Base-by-base conservation (phyloP, 2,329 filamentous ascomycete genomes). In the Biscogniauxia marginata region DNA sequence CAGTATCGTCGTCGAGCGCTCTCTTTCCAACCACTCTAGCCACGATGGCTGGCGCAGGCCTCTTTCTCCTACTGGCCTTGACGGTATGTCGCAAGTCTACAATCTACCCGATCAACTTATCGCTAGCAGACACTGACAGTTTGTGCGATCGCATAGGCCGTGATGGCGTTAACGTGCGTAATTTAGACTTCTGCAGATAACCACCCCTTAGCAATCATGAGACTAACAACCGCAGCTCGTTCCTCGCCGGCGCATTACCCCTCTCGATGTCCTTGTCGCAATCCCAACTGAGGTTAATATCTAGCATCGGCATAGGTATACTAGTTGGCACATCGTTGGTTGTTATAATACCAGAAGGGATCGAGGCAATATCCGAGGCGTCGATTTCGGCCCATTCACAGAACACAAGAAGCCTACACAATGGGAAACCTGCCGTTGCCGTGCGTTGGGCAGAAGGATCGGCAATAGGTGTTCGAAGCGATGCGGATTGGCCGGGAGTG, bases 311-410 rank as follows among this genome's bases (percentile, higher is more conserved):
- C 52, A 91, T 96, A 73, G 95, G 95, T 46, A 89, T 99, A 51
- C 80, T 99, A 7, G 93, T 99, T 16, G 95, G 95, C 34, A 98
- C 95, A 23, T 93, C 93, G 1, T 82, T 99, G 62, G 93, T 98
- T 62, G 92, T 99, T 25, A 98, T 99, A 69, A 96, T 99, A 67
- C 95, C 95, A 0, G 95, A 99, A 74, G 95, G 95, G 39, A 88
- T 98, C 57, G 93, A 97, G 71, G 93, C 95, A 3, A 82, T 97
- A 55, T 91, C 95, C 65, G 86, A 81, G 13, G 76, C 81, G 2
- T 73, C 75, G 2, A 71, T 76, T 55, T 64, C 71, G 6, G 61
- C 71, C 8, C 66, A 63, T 55, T 57, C 58, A 24, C 62, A 64
- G 11, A 63, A 56, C n/a, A 59, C 61, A 19, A 66, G 67, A 53